These are phyloP conservation scores for Durotheca rogersii DNA, from an alignment of 495 filamentous ascomycete genomes.

Conservation along the genomic window DNA sequence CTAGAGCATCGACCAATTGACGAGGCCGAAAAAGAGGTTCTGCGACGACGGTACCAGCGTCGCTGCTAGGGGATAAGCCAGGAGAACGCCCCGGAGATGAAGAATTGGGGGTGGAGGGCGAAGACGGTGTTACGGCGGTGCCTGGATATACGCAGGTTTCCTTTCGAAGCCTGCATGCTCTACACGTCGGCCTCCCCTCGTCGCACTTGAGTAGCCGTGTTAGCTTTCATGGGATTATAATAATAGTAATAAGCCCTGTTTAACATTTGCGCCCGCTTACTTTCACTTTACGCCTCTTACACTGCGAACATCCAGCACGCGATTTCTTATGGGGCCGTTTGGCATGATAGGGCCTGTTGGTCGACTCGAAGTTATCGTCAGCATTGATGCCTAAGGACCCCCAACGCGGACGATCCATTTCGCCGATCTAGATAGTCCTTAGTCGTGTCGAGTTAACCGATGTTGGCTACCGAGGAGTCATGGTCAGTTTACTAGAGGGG, in stretches of 20 bases:
- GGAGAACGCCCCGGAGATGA: slow-evolving; percentile 3
- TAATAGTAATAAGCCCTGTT: slow-evolving; percentile 15
- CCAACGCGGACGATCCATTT: too few species aligned
- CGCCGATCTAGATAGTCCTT: too few species aligned
- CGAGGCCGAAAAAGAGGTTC: slow-evolving; percentile 43
- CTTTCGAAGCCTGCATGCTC: slow-evolving; percentile 45
- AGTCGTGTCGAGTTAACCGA: too few species aligned
- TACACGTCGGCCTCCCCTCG: slow-evolving; percentile 49
- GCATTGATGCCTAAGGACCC: slow-evolving; percentile 5
- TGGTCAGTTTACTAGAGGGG: too few species aligned
- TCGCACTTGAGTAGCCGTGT: slow-evolving; percentile 44
- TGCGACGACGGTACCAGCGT: slow-evolving; percentile 21
- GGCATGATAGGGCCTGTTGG: slow-evolving; percentile 41
- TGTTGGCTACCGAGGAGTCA: too few species aligned
- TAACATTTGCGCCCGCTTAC: slow-evolving; percentile 28
- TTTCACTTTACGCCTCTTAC: slow-evolving; percentile 51
- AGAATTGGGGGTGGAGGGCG: slow-evolving; percentile 12
- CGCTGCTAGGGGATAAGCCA: slow-evolving; percentile 13
- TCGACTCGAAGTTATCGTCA: slow-evolving; percentile 5
- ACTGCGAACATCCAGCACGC: slow-evolving; percentile 47
- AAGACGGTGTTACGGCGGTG: slow-evolving; percentile 2
- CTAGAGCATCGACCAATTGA: slow-evolving; percentile 28
- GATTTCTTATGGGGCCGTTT: slow-evolving; percentile 57
- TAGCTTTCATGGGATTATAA: slow-evolving; percentile 11
- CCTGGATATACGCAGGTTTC: slow-evolving; percentile 46